Evolutionary conservation across 768 basidiomycete species (phyloP).

Genomic region (Candolleomyces eurysporus): DNA sequence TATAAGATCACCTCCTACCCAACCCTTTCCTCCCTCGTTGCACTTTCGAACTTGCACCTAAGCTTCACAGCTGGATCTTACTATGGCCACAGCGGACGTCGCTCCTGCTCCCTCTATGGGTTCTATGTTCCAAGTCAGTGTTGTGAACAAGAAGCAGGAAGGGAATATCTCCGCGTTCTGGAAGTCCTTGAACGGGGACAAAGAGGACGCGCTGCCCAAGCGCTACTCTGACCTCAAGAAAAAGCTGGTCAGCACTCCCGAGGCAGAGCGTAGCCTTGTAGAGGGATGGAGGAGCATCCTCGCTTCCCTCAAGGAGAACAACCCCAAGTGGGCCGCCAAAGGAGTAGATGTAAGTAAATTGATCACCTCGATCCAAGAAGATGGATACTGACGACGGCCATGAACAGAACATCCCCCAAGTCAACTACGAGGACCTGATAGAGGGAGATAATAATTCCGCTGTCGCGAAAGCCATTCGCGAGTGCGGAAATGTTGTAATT

Average conservation of each 20-base stretch:
- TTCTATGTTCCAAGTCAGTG: background rate
- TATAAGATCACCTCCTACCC: background rate
- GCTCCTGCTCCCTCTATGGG: background rate
- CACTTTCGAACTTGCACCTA: background rate
- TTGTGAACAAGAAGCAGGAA: background rate
- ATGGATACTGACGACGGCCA: background rate
- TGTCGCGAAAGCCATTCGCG: background rate
- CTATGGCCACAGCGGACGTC: background rate
- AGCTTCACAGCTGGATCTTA: background rate
- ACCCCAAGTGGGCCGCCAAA: background rate
- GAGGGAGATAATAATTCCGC: background rate
- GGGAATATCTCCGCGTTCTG: background rate
- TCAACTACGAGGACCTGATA: background rate
- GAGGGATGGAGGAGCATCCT: background rate
- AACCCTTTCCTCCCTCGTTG: background rate
- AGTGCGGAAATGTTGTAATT: background rate
- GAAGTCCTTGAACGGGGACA: background rate
- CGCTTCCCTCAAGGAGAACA: background rate
- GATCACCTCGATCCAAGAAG: background rate
- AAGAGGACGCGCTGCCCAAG: background rate
- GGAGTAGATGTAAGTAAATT: background rate
- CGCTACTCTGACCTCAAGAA: background rate
- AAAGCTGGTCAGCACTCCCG: background rate
- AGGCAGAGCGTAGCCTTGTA: background rate
- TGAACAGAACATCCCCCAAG: background rate